A percentile compares a stretch with the other conserved stretches of the same genome.
These are phyloP conservation scores for Phlebopus sp. DNA, from an alignment of 1,284 basidiomycete species.

Conservation along the genomic window DNA sequence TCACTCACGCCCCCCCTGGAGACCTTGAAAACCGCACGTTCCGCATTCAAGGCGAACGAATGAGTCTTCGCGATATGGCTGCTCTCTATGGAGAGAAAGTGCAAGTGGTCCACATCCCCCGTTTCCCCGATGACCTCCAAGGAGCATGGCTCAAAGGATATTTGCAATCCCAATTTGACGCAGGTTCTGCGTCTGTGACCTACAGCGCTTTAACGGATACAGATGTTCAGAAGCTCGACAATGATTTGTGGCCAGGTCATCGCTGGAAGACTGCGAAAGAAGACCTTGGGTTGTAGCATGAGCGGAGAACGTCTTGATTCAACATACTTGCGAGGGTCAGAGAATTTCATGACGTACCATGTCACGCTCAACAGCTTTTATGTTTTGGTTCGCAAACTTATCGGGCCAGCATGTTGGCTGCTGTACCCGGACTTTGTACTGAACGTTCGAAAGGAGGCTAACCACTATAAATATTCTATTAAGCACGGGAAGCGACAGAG, in stretches of 20 bases:
- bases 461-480: too few relatives aligned
- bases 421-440: too few relatives aligned
- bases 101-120: conserved; percentile 4
- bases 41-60: conserved; percentile 33
- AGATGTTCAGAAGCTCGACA: conserved; percentile 15
- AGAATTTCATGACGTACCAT: too few relatives aligned
- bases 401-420: too few relatives aligned
- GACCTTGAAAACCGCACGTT: conserved; percentile 26
- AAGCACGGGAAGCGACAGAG: too few relatives aligned
- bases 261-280: conserved; percentile 17
- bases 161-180: conserved; percentile 16
- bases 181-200: conserved; percentile 10
- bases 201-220: conserved; percentile 10
- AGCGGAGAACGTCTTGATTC: too few relatives aligned
- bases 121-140: conserved; percentile 16
- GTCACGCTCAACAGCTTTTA: too few relatives aligned
- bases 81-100: conserved; percentile 10
- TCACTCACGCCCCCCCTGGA: conserved; percentile 23
- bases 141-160: conserved; percentile 15
- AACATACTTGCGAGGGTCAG: too few relatives aligned
- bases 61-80: conserved; percentile 9
- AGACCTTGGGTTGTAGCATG: conserved; percentile 18
- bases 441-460: too few relatives aligned
- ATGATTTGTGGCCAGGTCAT: conserved; percentile 15
- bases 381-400: too few relatives aligned